Conservation (phyloP, 2,329 filamentous ascomycete species). For the Zopfia rhizophila region DNA sequence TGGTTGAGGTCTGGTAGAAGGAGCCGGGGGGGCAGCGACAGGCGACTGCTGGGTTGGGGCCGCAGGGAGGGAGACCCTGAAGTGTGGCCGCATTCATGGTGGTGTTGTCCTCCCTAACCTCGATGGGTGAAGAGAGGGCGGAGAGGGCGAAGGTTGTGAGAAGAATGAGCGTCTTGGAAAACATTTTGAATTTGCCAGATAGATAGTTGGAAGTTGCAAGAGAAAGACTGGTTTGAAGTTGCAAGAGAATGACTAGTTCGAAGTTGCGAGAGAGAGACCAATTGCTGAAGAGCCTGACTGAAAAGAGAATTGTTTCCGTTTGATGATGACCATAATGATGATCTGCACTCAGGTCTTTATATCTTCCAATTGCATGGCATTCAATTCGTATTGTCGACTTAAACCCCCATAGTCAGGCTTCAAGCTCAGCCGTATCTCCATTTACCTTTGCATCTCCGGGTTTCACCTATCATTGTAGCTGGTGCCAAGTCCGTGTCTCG, state of each 20-base stretch:
- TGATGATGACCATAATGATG: neutral
- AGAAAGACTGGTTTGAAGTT: neutral
- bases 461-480: too few relatives aligned
- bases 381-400: too few relatives aligned
- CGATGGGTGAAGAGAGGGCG: neutral
- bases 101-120: neutral
- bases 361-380: too few relatives aligned
- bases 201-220: neutral
- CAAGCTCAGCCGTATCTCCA: too few relatives aligned
- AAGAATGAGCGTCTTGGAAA: conserved; percentile 1
- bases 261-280: too few relatives aligned
- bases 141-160: neutral
- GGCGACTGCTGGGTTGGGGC: neutral
- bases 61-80: neutral
- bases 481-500: too few relatives aligned
- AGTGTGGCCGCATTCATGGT: neutral
- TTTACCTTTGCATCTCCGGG: too few relatives aligned
- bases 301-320: neutral
- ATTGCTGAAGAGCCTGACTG: too few relatives aligned
- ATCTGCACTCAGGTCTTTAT: too few relatives aligned
- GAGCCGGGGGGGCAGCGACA: conserved; percentile 1
- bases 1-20: conserved; percentile 1
- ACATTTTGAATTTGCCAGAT: conserved; percentile 1
- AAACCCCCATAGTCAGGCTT: too few relatives aligned
- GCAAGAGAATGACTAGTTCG: neutral